Percentiles rank a stretch among this genome's conserved stretches.
phyloP scores from a whole-genome alignment of 2,329 filamentous ascomycete species.

The Beauveria pseudobassiana region DNA sequence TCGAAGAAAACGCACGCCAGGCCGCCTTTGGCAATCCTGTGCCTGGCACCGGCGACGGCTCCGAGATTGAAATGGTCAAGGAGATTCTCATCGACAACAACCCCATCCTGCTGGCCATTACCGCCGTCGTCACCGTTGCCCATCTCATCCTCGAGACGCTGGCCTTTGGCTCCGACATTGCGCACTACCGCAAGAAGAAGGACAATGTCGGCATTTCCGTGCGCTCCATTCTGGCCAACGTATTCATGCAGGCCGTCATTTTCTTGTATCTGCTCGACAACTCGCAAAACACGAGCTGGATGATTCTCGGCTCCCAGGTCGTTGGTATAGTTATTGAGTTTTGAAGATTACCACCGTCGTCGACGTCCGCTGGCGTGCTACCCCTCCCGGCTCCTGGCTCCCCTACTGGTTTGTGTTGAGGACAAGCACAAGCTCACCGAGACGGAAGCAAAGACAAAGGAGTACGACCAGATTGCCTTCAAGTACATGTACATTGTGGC shows the following conservation, averaged over 20 bases:
- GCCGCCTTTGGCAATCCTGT: slow-evolving; percentile 66
- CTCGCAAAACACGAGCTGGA: slow-evolving; percentile 96
- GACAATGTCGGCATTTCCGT: slow-evolving; percentile 96
- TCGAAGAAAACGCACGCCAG: slow-evolving; percentile 71
- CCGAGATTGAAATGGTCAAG: slow-evolving; percentile 95
- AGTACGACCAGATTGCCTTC: slow-evolving; percentile 97
- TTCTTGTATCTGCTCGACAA: slow-evolving; percentile 97
- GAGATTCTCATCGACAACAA: slow-evolving; percentile 92
- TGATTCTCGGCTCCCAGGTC: slow-evolving; percentile 92
- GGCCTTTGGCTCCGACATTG: slow-evolving; percentile 94
- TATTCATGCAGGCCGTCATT: slow-evolving; percentile 94
- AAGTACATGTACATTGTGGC: slow-evolving; percentile 90
- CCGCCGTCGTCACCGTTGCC: slow-evolving; percentile 73
- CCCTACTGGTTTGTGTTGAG: slow-evolving; percentile 78
- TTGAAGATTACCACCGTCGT: slow-evolving; percentile 97
- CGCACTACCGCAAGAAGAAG: slow-evolving; percentile 99
- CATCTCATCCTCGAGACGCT: slow-evolving; percentile 95
- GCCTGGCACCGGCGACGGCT: slow-evolving; percentile 77
- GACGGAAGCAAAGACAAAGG: slow-evolving; percentile 94
- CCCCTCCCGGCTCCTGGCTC: slow-evolving; percentile 59
- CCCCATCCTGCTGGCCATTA: slow-evolving; percentile 79
- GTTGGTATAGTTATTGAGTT: slow-evolving; percentile 63
- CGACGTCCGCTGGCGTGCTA: slow-evolving; percentile 71
- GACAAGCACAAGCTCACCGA: slow-evolving; percentile 95
- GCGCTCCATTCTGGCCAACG: slow-evolving; percentile 90